Conservation (phyloP, 768 basidiomycete genomes). For the Podaxis sp. region DNA sequence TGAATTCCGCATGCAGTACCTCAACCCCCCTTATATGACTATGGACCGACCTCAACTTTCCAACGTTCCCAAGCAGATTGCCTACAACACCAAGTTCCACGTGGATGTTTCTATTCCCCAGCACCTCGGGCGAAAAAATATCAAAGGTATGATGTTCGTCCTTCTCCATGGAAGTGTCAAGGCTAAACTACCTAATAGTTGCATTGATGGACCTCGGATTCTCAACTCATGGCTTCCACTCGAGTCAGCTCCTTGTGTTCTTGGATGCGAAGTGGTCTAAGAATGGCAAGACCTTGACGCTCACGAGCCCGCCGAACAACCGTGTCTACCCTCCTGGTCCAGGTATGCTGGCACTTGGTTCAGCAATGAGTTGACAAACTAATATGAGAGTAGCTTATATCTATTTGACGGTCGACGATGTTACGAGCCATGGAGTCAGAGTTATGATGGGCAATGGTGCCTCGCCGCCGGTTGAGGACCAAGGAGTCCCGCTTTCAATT, state of each 20-base stretch:
- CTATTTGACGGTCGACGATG: neutral
- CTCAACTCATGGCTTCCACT: slow-evolving; percentile 37
- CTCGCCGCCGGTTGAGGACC: slow-evolving; percentile 32
- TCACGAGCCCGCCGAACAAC: slow-evolving; percentile 30
- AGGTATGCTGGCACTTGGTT: slow-evolving; percentile 15
- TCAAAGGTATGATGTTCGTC: slow-evolving; percentile 24
- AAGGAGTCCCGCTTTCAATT: slow-evolving; percentile 17
- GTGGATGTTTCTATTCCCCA: slow-evolving; percentile 29
- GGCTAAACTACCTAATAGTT: slow-evolving; percentile 18
- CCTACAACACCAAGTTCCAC: slow-evolving; percentile 31
- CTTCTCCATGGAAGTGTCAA: neutral
- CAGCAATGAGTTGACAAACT: neutral
- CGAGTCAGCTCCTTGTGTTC: slow-evolving; percentile 33
- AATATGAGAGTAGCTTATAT: neutral
- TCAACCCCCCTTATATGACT: slow-evolving; percentile 39
- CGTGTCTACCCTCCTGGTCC: slow-evolving; percentile 37
- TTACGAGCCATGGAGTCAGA: slow-evolving; percentile 32
- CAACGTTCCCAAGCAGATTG: slow-evolving; percentile 30
- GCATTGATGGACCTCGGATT: slow-evolving; percentile 39
- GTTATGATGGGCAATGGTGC: slow-evolving; percentile 35
- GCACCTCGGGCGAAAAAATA: slow-evolving; percentile 19
- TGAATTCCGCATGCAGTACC: slow-evolving; percentile 39
- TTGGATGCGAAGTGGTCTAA: slow-evolving; percentile 28
- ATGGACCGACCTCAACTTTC: slow-evolving; percentile 28
- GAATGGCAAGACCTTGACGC: slow-evolving; percentile 27